Evolutionary conservation across 257 asterid species (phyloP).

Genomic region (Paraleonurus japonicus): DNA sequence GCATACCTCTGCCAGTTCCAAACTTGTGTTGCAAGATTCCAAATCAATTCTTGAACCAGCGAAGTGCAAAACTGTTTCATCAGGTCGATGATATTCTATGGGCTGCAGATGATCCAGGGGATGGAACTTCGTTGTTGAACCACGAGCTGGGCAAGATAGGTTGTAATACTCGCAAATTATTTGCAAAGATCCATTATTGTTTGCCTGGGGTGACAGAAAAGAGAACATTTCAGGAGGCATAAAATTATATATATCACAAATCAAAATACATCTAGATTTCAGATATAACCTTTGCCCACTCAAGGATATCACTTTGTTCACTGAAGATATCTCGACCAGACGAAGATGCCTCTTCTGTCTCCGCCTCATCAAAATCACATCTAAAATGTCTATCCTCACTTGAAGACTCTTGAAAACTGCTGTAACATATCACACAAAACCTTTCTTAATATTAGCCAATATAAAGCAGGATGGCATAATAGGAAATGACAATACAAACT

Average conservation of each 20-base stretch:
- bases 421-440: conserved; percentile 20
- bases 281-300: conserved; percentile 90
- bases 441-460: conserved; percentile 8
- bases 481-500: conserved; percentile 12
- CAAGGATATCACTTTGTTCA: conserved; percentile 80
- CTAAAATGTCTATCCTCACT: conserved; percentile 75
- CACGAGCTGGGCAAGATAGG: conserved; percentile 66
- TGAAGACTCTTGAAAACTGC: conserved; percentile 87
- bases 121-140: conserved; percentile 77
- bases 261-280: conserved; percentile 8
- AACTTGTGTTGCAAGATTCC: conserved; percentile 78
- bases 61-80: conserved; percentile 62
- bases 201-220: conserved; percentile 52
- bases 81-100: conserved; percentile 78
- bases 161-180: conserved; percentile 81
- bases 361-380: conserved; percentile 71
- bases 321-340: conserved; percentile 85
- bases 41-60: conserved; percentile 85
- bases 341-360: conserved; percentile 84
- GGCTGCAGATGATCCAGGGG: conserved; percentile 96
- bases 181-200: conserved; percentile 78
- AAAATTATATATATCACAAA: conserved; percentile 11
- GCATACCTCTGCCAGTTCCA: conserved; percentile 91
- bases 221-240: conserved; percentile 18
- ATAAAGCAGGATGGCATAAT: background rate